Conservation (phyloP, 345 rosid genomes). For the Clausena lansium region DNA sequence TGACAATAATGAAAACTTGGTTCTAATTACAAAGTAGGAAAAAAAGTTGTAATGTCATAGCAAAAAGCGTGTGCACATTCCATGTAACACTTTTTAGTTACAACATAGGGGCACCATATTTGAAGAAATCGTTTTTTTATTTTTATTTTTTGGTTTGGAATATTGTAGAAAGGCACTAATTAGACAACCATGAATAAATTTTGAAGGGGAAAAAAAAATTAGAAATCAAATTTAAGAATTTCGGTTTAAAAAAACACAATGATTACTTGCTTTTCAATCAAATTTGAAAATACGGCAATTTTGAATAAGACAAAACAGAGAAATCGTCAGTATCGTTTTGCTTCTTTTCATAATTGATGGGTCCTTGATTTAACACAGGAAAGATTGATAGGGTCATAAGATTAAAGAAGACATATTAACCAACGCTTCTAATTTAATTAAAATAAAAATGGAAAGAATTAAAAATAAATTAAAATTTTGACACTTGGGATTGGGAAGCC, state of each 20-base stretch:
- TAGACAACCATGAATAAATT: too few species aligned
- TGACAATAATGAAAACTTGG: not conserved
- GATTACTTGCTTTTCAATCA: not conserved
- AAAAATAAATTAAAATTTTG: not conserved
- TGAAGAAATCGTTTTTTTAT: too few species aligned
- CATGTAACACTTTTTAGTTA: too few species aligned
- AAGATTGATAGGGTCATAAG: not conserved
- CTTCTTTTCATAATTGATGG: slow-evolving; percentile 3
- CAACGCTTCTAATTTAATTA: not conserved
- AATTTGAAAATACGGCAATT: not conserved
- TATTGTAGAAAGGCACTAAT: too few species aligned
- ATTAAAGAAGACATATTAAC: not conserved
- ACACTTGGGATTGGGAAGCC: slow-evolving; percentile 6
- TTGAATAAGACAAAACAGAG: slow-evolving; percentile 9
- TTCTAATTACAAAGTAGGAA: too few species aligned
- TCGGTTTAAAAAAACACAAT: not conserved
- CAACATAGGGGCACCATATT: not conserved
- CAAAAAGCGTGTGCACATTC: too few species aligned
- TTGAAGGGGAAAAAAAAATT: too few species aligned
- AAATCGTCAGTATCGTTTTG: not conserved
- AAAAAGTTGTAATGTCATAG: too few species aligned
- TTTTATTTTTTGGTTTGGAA: too few species aligned
- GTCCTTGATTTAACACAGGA: not conserved
- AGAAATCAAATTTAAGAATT: too few species aligned
- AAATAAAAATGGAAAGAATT: not conserved